Percentiles rank a stretch among this genome's conserved stretches.
Evolutionary conservation across 345 rosid species (phyloP).

Genomic region (Sonneratia alba): DNA sequence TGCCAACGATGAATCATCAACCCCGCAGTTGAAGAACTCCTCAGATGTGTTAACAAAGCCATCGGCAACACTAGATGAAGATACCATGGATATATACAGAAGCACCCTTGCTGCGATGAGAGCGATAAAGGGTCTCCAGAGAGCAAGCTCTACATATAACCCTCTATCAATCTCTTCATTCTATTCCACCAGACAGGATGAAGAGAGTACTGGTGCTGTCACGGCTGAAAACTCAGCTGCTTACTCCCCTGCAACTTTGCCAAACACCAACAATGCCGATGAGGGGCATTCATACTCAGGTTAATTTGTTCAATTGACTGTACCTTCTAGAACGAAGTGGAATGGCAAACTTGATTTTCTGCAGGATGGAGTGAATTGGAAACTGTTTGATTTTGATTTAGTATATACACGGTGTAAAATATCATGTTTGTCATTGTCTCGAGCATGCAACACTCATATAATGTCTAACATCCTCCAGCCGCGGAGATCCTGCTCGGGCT

Average conservation of each 20-base stretch:
- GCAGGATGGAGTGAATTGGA: neutral
- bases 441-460: neutral
- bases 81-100: constrained; percentile 57
- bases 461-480: too few relatives aligned
- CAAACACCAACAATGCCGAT: constrained; percentile 31
- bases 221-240: constrained; percentile 63
- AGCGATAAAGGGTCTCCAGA: constrained; percentile 73
- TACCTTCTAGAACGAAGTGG: neutral
- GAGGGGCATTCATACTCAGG: constrained; percentile 27
- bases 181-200: constrained; percentile 37
- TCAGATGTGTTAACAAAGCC: constrained; percentile 28
- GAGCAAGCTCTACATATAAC: constrained; percentile 80
- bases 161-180: constrained; percentile 66
- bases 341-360: neutral
- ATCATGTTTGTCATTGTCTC: neutral
- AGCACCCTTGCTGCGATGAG: constrained; percentile 95
- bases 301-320: neutral
- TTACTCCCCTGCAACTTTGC: constrained; percentile 29
- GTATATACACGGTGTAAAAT: neutral
- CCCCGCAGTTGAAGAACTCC: constrained; percentile 13
- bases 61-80: constrained; percentile 47
- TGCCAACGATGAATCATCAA: constrained; percentile 10
- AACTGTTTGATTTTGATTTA: neutral
- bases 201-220: constrained; percentile 47
- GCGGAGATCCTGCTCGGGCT: too few relatives aligned